A percentile compares a stretch with the other conserved stretches of the same genome.
Evolutionary conservation across 192 early-diverging fungal genomes (phyloP).

Genomic region (Entomortierella parvispora): DNA sequence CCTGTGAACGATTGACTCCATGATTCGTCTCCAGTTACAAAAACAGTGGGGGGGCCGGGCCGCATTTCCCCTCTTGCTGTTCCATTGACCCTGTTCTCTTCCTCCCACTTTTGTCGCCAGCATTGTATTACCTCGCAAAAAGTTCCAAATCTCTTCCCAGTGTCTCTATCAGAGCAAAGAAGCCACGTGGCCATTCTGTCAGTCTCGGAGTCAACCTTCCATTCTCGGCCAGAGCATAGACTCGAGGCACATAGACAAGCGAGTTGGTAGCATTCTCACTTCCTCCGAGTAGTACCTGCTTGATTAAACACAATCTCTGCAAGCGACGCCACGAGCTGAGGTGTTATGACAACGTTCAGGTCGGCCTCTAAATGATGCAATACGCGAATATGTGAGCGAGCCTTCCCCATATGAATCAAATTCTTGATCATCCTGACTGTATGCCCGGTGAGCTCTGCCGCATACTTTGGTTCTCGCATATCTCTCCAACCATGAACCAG

Average conservation of each 20-base stretch:
- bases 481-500: slow-evolving; percentile 54
- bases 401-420: neutral
- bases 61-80: no score
- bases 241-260: neutral
- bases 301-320: slow-evolving; percentile 52
- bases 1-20: neutral
- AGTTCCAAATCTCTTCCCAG: slow-evolving; percentile 52
- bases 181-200: no score
- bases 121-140: slow-evolving; percentile 44
- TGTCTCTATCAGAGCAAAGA: slow-evolving; percentile 45
- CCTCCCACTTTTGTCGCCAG: no score
- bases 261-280: neutral
- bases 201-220: neutral
- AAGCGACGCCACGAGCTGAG: slow-evolving; percentile 54
- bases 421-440: neutral
- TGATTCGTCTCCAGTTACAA: neutral
- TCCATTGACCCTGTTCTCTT: neutral
- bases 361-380: slow-evolving; percentile 11
- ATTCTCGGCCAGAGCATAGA: neutral
- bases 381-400: neutral
- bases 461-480: slow-evolving; percentile 52
- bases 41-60: neutral
- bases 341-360: slow-evolving; percentile 43
- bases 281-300: no score
- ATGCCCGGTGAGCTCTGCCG: neutral